phyloP scores from a whole-genome alignment of 2,329 filamentous ascomycete genomes.

The Cercospora beticola region DNA sequence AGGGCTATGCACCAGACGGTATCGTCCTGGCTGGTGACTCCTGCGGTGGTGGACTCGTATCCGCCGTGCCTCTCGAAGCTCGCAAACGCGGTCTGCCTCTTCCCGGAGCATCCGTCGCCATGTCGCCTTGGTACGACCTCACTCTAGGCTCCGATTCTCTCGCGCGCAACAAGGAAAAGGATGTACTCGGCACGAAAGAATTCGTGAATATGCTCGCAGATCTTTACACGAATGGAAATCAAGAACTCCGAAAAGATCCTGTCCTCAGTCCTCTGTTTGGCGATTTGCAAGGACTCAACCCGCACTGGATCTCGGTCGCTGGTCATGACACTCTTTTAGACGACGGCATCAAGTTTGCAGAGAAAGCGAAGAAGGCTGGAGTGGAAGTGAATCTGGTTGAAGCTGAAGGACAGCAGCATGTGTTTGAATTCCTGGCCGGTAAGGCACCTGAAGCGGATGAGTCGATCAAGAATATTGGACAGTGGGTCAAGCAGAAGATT shows the following conservation, averaged over 20 bases:
- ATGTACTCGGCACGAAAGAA: slow-evolving; percentile 26
- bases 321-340: slow-evolving; percentile 55
- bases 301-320: slow-evolving; percentile 52
- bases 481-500: slow-evolving; percentile 28
- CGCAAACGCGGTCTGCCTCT: slow-evolving; percentile 22
- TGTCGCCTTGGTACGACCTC: slow-evolving; percentile 33
- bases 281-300: slow-evolving; percentile 42
- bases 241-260: slow-evolving; percentile 20
- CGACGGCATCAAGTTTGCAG: slow-evolving; percentile 54
- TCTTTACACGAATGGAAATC: slow-evolving; percentile 19
- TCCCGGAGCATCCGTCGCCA: slow-evolving; percentile 26
- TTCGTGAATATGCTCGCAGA: slow-evolving; percentile 25
- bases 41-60: slow-evolving; percentile 31
- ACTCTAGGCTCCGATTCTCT: slow-evolving; percentile 19
- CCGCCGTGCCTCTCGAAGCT: slow-evolving; percentile 28
- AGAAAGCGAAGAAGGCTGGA: slow-evolving; percentile 47
- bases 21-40: slow-evolving; percentile 31
- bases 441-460: slow-evolving; percentile 30
- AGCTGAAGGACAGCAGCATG: slow-evolving; percentile 47
- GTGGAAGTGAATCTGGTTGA: slow-evolving; percentile 49
- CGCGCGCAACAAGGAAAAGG: slow-evolving; percentile 25
- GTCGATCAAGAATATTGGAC: slow-evolving; percentile 26
- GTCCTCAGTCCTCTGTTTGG: slow-evolving; percentile 26
- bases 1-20: slow-evolving; percentile 37
- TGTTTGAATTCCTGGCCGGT: slow-evolving; percentile 34